Conservation (phyloP, 1,284 basidiomycete genomes). For the Gomphus bonarii region DNA sequence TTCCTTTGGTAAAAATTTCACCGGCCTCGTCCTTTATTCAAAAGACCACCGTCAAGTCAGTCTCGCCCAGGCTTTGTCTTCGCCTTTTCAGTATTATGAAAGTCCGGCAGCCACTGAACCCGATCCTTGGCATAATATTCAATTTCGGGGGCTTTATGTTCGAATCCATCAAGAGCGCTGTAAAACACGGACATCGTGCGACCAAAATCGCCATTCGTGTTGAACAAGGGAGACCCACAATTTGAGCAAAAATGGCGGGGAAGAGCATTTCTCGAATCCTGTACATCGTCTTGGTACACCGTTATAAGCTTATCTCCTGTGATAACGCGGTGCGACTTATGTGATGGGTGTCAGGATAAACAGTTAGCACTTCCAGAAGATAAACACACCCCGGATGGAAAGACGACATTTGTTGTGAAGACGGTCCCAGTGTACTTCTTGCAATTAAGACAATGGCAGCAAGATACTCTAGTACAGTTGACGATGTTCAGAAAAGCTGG, state of each 20-base stretch:
- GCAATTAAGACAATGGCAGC: conserved; percentile 16
- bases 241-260: conserved; percentile 13
- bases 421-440: conserved; percentile 16
- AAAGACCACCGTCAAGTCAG: not conserved
- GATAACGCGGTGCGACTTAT: conserved; percentile 10
- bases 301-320: conserved; percentile 11
- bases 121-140: conserved; percentile 15
- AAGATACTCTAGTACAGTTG: conserved; percentile 8
- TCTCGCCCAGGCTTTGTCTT: conserved; percentile 14
- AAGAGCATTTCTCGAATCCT: conserved; percentile 13
- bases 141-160: conserved; percentile 9
- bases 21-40: not conserved
- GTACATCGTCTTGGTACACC: conserved; percentile 10
- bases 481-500: not conserved
- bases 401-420: conserved; percentile 16
- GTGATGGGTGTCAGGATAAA: not conserved
- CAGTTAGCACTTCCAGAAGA: not conserved
- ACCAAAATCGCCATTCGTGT: conserved; percentile 10
- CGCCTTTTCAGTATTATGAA: conserved; percentile 4
- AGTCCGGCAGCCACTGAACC: conserved; percentile 8
- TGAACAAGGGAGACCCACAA: conserved; percentile 14
- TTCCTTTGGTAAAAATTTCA: too few species aligned
- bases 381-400: conserved; percentile 11
- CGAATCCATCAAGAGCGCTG: conserved; percentile 12
- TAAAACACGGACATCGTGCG: conserved; percentile 13